phyloP scores from a whole-genome alignment of 306 rosid genomes.

The Glycine latifolia region DNA sequence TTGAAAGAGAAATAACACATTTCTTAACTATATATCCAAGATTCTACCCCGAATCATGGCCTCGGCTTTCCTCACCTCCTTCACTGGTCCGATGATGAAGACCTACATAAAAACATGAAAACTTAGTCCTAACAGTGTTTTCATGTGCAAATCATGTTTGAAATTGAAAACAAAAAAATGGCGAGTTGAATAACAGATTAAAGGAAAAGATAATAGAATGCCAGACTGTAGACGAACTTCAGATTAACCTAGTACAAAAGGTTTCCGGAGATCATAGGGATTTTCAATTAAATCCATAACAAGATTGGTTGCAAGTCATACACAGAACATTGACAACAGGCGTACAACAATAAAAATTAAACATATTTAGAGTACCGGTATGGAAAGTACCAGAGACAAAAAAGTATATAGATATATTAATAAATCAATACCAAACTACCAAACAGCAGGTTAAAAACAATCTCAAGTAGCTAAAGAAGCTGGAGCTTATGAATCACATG shows the following conservation, averaged over 20 bases:
- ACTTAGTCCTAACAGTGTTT: background rate
- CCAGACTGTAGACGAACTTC: background rate
- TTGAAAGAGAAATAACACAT: slow-evolving; percentile 25
- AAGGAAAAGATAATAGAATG: slow-evolving; percentile 12
- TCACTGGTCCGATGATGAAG: slow-evolving; percentile 84
- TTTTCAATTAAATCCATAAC: too few relatives aligned
- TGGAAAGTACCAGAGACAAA: background rate
- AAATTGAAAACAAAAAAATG: background rate
- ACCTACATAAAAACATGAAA: slow-evolving; percentile 55
- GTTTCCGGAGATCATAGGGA: background rate
- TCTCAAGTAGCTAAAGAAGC: background rate
- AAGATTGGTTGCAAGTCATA: too few relatives aligned
- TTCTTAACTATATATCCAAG: slow-evolving; percentile 58
- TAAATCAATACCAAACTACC: slow-evolving; percentile 4
- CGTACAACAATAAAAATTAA: too few relatives aligned
- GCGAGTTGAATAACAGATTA: background rate
- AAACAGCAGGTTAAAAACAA: background rate
- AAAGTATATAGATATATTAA: background rate
- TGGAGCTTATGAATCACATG: slow-evolving; percentile 14
- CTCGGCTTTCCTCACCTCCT: slow-evolving; percentile 95
- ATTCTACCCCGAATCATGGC: slow-evolving; percentile 94
- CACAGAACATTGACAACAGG: too few relatives aligned
- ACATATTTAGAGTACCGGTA: too few relatives aligned
- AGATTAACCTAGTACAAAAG: slow-evolving; percentile 8
- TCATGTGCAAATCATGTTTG: slow-evolving; percentile 3